Percentiles rank a stretch among this genome's conserved stretches.
Evolutionary conservation across 2,329 filamentous ascomycete genomes (phyloP).

Genomic region (Curvularia lunata): DNA sequence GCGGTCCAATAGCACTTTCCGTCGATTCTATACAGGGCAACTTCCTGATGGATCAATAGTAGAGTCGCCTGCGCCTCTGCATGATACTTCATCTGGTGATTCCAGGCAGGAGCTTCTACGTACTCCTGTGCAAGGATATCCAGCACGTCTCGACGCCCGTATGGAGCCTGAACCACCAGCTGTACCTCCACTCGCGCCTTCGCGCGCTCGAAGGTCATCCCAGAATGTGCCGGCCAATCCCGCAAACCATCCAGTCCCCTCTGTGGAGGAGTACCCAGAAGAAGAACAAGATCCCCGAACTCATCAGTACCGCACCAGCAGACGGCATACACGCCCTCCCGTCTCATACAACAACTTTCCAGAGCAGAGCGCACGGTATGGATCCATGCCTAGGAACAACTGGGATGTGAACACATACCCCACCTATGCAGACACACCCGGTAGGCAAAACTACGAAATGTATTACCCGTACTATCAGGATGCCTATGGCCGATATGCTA

Average conservation of each 20-base stretch:
- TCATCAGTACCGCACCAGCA: constrained; percentile 34
- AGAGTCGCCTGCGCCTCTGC: constrained; percentile 31
- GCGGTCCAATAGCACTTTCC: constrained; percentile 25
- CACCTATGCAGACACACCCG: constrained; percentile 28
- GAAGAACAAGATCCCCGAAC: constrained; percentile 32
- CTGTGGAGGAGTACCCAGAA: constrained; percentile 39
- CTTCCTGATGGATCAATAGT: constrained; percentile 39
- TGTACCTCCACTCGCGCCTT: constrained; percentile 12
- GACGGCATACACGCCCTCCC: constrained; percentile 34
- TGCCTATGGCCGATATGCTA: constrained; percentile 15
- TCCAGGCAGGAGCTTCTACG: constrained; percentile 40
- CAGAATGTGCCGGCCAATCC: constrained; percentile 14
- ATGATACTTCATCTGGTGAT: constrained; percentile 25
- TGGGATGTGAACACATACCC: constrained; percentile 20
- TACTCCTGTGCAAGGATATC: constrained; percentile 35
- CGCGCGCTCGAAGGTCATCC: constrained; percentile 19
- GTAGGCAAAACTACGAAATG: constrained; percentile 32
- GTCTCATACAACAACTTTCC: constrained; percentile 30
- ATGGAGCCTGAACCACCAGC: constrained; percentile 23
- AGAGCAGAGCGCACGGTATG: constrained; percentile 22
- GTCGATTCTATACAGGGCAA: constrained; percentile 39
- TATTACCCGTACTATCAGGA: constrained; percentile 35
- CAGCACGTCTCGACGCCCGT: constrained; percentile 30
- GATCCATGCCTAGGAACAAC: constrained; percentile 21
- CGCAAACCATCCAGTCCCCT: constrained; percentile 20